A percentile compares a stretch with the other conserved stretches of the same genome.
Evolutionary conservation across 176 grass and related monocot genomes (phyloP).

Genomic region (Triticum timopheevii): DNA sequence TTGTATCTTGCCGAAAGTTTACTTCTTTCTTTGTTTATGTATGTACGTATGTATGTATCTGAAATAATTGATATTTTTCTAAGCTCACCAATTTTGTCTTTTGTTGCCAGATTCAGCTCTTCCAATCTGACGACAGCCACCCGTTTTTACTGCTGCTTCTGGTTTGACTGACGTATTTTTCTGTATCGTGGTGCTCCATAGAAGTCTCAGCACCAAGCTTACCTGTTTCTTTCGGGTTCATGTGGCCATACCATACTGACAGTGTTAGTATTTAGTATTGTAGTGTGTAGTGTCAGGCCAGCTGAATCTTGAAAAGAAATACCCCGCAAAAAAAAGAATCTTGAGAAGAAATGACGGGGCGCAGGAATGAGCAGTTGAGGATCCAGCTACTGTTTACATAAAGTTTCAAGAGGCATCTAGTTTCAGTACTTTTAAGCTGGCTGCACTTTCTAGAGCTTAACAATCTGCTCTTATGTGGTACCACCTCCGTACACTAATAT

Average conservation of each 20-base stretch:
- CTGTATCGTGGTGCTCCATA: neutral
- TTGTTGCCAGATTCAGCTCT: neutral
- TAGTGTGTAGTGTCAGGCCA: neutral
- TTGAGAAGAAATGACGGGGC: neutral
- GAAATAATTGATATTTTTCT: too few relatives aligned
- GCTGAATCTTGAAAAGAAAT: neutral
- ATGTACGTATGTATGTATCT: too few relatives aligned
- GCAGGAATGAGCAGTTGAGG: neutral
- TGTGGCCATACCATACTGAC: neutral
- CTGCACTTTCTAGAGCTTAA: neutral
- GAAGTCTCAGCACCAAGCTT: neutral
- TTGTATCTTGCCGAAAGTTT: neutral
- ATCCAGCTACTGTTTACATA: neutral
- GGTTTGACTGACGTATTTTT: neutral
- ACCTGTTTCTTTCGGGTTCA: too few relatives aligned
- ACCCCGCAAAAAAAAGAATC: neutral
- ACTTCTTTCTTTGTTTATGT: neutral
- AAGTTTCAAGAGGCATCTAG: neutral
- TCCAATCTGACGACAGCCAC: neutral
- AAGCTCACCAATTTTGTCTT: too few relatives aligned
- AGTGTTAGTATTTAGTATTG: neutral
- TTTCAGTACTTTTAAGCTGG: neutral
- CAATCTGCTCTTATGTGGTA: neutral
- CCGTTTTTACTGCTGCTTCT: neutral
- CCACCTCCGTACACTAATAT: too few relatives aligned